phyloP scores from a whole-genome alignment of 148 eudicot species.

The Euryodendron excelsum region DNA sequence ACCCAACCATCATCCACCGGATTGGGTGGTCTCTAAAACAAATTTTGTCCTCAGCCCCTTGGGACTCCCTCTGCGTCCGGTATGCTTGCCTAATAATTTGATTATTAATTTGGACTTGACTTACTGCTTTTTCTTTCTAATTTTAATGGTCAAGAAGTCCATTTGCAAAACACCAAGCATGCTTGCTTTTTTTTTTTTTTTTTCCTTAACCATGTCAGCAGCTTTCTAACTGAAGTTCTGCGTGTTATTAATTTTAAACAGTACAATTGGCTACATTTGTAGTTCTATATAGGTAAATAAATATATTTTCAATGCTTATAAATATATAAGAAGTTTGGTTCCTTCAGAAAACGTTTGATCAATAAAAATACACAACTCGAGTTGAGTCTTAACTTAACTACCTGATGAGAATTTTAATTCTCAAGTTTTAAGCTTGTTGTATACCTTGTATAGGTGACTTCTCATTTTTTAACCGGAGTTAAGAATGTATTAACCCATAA shows the following conservation, averaged over 20 bases:
- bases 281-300: neutral
- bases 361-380: neutral
- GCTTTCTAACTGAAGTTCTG: neutral
- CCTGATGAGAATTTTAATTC: neutral
- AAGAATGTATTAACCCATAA: neutral
- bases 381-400: neutral
- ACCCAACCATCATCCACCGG: slow-evolving; percentile 88
- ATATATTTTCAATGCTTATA: neutral
- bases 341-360: neutral
- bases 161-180: neutral
- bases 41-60: slow-evolving; percentile 60
- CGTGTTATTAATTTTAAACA: neutral
- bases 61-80: slow-evolving; percentile 92
- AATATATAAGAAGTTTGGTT: neutral
- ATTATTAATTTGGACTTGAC: neutral
- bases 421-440: neutral
- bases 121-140: neutral
- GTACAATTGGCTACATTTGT: neutral
- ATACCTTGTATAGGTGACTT: neutral
- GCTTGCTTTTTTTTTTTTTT: neutral
- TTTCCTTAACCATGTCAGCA: no score
- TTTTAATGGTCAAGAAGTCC: neutral
- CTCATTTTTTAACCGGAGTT: neutral
- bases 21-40: slow-evolving; percentile 43
- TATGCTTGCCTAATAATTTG: slow-evolving; percentile 35